Evolutionary conservation across 208 protist genomes (phyloP), one percentile per base, ranked within the genome.

Genomic region (Leishmania arabica): DNA sequence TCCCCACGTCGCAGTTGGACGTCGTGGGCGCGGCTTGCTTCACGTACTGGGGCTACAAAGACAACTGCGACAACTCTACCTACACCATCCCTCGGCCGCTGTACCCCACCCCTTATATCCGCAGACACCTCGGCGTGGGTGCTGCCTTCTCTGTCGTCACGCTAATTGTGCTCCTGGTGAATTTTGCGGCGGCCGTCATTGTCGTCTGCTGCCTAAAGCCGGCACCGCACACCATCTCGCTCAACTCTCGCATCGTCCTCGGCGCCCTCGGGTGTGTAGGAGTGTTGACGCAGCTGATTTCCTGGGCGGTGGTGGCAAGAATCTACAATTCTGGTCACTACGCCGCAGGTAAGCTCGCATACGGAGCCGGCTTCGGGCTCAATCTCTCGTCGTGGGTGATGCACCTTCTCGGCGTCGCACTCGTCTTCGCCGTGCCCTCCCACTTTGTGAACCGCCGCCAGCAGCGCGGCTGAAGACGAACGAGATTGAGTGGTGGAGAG

Each of bases 31-130:
- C 79, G 40, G 68, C 49, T 15, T 96, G 93, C 82, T 91, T 91
- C 78, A 95, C 93, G 9, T 95, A 90, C 82, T 96, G 91, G 88
- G 93, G 93, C 19, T 95, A 87, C 82, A 96, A 96, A 76, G 21
- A 65, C 4, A 77, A 96, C 83, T 96, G 93, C 77, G 90, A 94
- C 54, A 54, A 72, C 54, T 47, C 51, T 42, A 75, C 62, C 31
- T 96, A 95, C 78, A 87, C 78, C 5, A 51, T 71, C 47, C 83
- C 80, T 4, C 88, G 86, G 24, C 80, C 75, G 11, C 47, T 95
- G 58, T 83, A 91, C 54, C 31, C 73, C 27, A 93, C 88, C 81
- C 34, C 45, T 13, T 62, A 9, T 15, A 84, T 85, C 21, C 77
- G 80, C 42, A 82, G 56, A 17, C 80, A 82, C 7, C 86, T 95